Evolutionary conservation across 2,329 filamentous ascomycete species (phyloP).

Genomic region (Trichoderma harzianum): DNA sequence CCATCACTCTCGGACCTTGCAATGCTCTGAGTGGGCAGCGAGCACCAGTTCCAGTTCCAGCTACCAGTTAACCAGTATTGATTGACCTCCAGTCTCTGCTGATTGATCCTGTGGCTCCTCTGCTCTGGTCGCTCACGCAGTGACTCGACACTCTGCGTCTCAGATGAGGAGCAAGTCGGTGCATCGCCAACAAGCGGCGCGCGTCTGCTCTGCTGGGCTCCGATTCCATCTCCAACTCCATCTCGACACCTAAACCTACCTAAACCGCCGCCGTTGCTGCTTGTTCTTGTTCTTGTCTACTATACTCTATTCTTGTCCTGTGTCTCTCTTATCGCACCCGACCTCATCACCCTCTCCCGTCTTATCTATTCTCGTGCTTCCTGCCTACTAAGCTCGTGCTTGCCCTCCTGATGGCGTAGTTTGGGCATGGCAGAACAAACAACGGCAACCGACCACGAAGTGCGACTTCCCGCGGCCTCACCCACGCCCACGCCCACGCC

Average conservation of each 20-base stretch:
- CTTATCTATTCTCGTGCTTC: conserved; percentile 6
- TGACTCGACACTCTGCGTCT: not conserved
- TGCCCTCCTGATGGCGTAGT: conserved; percentile 62
- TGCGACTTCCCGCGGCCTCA: conserved; percentile 47
- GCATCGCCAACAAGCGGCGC: conserved; percentile 18
- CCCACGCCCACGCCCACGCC: conserved; percentile 35
- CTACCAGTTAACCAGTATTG: not conserved
- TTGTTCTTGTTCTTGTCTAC: not conserved
- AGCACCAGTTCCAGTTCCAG: not conserved
- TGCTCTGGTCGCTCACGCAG: not conserved
- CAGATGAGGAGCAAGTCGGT: conserved; percentile 12
- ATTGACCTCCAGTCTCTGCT: not conserved
- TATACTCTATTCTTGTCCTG: not conserved
- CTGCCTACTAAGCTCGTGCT: conserved; percentile 27
- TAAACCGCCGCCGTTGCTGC: not conserved
- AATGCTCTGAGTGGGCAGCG: not conserved
- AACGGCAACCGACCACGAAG: conserved; percentile 53
- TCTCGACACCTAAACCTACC: not conserved
- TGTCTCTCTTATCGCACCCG: not conserved
- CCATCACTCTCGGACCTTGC: not conserved
- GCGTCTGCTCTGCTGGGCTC: conserved; percentile 13
- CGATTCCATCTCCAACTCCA: not conserved
- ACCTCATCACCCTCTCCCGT: not conserved
- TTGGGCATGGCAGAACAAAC: conserved; percentile 63
- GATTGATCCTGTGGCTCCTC: not conserved